Evolutionary conservation across 2,329 filamentous ascomycete species (phyloP).

Genomic region (Achaetomium macrosporum): DNA sequence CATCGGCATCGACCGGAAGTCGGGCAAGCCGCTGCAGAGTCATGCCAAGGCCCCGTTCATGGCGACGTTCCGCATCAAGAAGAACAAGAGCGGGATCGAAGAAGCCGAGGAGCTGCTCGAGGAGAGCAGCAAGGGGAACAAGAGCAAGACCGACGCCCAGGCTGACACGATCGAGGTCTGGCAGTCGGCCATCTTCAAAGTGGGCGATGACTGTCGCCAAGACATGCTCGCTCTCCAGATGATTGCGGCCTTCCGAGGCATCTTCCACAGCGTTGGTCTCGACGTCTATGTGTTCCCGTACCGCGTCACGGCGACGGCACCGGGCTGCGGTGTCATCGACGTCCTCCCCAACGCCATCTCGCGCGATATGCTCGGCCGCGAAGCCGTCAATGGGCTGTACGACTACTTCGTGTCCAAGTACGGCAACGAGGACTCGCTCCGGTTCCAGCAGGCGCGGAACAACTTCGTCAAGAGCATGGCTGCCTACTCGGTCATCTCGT

Average conservation of each 20-base stretch:
- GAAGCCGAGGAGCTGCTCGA: conserved; percentile 48
- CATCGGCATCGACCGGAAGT: conserved; percentile 96
- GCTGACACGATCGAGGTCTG: conserved; percentile 79
- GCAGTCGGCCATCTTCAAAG: conserved; percentile 99
- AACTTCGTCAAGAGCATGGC: conserved; percentile 99
- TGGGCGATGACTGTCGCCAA: conserved; percentile 96
- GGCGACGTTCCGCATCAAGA: conserved; percentile 96
- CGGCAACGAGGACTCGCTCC: conserved; percentile 88
- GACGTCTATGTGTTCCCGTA: conserved; percentile 98
- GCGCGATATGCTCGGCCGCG: conserved; percentile 95
- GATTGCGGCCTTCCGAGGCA: conserved; percentile 94
- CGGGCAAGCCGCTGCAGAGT: conserved; percentile 92
- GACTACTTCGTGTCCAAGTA: conserved; percentile 98
- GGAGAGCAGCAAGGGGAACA: conserved; percentile 38
- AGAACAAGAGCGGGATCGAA: conserved; percentile 54
- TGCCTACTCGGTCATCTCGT: conserved; percentile 94
- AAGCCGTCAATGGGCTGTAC: conserved; percentile 95
- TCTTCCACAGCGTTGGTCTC: conserved; percentile 90
- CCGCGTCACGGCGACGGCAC: conserved; percentile 92
- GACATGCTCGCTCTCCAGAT: conserved; percentile 95
- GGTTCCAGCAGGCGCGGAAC: conserved; percentile 88
- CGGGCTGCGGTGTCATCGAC: conserved; percentile 96
- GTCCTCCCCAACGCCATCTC: conserved; percentile 97
- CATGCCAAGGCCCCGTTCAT: conserved; percentile 98
- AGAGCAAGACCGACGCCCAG: conserved; percentile 25